Percentiles rank a stretch among this genome's conserved stretches.
phyloP scores from a whole-genome alignment of 768 basidiomycete species.

The Dioszegia aurantiaca region DNA sequence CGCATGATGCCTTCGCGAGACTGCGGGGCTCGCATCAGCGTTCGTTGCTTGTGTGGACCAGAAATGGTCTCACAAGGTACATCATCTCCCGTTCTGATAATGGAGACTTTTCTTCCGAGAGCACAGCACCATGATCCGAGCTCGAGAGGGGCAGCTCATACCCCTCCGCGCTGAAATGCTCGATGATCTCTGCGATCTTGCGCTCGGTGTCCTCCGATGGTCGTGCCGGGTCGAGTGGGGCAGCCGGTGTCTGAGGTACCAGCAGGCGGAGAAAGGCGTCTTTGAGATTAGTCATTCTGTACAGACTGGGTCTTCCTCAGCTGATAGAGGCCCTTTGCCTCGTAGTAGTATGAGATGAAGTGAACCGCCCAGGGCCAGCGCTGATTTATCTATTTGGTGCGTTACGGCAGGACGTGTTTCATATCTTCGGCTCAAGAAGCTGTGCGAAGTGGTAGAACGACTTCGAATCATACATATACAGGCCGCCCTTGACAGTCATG shows the following conservation, averaged over 20 bases:
- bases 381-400: too few relatives aligned
- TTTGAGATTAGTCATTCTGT: background rate
- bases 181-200: constrained; percentile 4
- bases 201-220: background rate
- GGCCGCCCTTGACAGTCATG: constrained; percentile 17
- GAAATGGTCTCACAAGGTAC: constrained; percentile 38
- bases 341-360: too few relatives aligned
- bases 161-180: constrained; percentile 29
- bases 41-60: background rate
- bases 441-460: background rate
- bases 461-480: background rate
- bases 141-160: constrained; percentile 25
- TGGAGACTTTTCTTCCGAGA: constrained; percentile 19
- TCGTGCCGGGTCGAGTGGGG: background rate
- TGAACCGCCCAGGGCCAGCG: too few relatives aligned
- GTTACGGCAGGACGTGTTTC: constrained; percentile 9
- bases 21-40: constrained; percentile 17
- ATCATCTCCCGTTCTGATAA: constrained; percentile 47
- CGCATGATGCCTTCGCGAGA: constrained; percentile 40
- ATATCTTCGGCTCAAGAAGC: background rate
- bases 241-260: background rate
- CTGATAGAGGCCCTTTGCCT: too few relatives aligned
- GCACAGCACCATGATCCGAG: background rate
- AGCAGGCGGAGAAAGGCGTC: background rate
- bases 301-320: too few relatives aligned